Base-by-base conservation (phyloP, 2,329 filamentous ascomycete genomes). In the Sarocladium strictum region DNA sequence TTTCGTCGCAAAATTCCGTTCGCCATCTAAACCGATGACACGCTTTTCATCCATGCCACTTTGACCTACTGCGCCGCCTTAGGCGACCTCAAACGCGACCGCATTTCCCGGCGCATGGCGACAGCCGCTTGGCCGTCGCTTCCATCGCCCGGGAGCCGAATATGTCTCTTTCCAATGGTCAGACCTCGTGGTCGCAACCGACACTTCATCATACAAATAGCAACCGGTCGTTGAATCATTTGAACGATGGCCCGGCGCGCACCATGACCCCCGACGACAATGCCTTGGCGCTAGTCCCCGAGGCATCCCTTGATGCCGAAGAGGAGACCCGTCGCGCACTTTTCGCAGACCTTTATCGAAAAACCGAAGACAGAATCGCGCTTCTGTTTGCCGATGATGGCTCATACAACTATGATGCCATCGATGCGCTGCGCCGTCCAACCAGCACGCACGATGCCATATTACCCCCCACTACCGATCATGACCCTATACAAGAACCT, bases 301-400 rank as follows among this genome's bases (percentile, higher is more conserved):
- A 84, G 78, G 77, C 80, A 78, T 72, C 77, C 60, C 61, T 69
- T 58, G 79, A 85, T 71, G 73, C 77, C 64, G 71, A 86, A 64
- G 87, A 90, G 51, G 87, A 92, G 67, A 80, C 82, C 62, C 80
- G 84, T 67, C 86, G 87, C 71, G 78, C 83, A 65, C 76, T 85
- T 66, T 94, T 97, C 71, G 83, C 84, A 67, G 84, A 90, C 56
- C 75, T 92, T 54, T 96, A 89, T 77, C 83, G 82, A 66, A 82
- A 82, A 69, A 86, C 83, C 63, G 90, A 97, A 72, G 80, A 83
- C 62, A 87, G 84, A 71, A 85, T 97, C 64, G 81, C 84, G 58
- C 76, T 83, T 40, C 75, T 97, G n/a, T 95, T 96, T 67, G 66
- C 72, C 63, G 73, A 79, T 58, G 75, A 82, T 66, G 75, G 81